Evolutionary conservation across 1,139 yeast genomes (phyloP).

Genomic region (Martiniozyma asiatica): DNA sequence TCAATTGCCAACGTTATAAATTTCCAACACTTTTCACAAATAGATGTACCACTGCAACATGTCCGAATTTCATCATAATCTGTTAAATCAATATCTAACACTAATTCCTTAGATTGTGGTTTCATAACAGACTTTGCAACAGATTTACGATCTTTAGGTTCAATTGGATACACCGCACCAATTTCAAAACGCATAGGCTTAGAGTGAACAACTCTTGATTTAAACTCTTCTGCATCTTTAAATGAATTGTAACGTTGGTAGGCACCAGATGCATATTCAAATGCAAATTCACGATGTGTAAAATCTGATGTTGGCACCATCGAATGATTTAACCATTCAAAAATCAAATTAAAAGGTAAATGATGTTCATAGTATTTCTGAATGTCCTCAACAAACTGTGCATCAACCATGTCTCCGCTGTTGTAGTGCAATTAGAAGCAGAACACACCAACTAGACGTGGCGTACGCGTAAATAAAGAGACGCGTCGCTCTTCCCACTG

Average conservation of each 20-base stretch:
- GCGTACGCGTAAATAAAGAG: too few relatives aligned
- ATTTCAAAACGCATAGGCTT: conserved; percentile 90
- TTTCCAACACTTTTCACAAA: conserved; percentile 88
- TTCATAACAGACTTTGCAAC: conserved; percentile 72
- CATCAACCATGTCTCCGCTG: conserved; percentile 2
- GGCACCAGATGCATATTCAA: conserved; percentile 74
- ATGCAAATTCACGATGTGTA: conserved; percentile 87
- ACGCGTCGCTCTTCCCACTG: too few relatives aligned
- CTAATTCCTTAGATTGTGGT: conserved; percentile 77
- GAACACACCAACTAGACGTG: too few relatives aligned
- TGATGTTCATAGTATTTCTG: conserved; percentile 60
- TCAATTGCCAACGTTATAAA: conserved; percentile 81
- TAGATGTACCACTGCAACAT: conserved; percentile 78
- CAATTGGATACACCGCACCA: conserved; percentile 83
- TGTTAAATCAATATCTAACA: conserved; percentile 94
- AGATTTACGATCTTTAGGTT: conserved; percentile 73
- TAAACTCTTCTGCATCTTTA: conserved; percentile 56
- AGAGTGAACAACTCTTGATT: conserved; percentile 54
- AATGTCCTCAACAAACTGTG: conserved; percentile 35
- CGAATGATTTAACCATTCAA: conserved; percentile 84
- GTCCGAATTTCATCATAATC: conserved; percentile 93
- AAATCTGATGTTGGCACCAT: conserved; percentile 53
- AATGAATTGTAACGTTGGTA: conserved; percentile 85
- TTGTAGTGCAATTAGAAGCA: too few relatives aligned
- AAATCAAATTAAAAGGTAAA: conserved; percentile 61